Percentiles rank a stretch among this genome's conserved stretches.
Evolutionary conservation across 2,329 filamentous ascomycete species (phyloP).

Genomic region (Fusarium fujikuroi): DNA sequence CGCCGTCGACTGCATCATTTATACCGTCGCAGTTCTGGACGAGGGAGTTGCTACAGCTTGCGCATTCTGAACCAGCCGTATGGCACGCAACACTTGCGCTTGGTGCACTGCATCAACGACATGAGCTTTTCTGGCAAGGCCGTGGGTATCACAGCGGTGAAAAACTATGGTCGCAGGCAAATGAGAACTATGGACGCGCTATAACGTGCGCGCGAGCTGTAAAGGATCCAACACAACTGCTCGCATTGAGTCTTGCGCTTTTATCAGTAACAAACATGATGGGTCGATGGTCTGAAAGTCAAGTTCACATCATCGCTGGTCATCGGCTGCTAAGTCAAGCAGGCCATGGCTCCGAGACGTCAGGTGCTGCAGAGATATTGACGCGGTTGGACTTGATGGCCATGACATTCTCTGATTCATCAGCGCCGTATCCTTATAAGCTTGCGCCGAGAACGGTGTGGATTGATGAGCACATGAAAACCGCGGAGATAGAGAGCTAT

Average conservation of each 20-base stretch:
- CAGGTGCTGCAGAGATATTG: constrained; percentile 40
- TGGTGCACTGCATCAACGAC: constrained; percentile 49
- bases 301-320: constrained; percentile 47
- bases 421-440: constrained; percentile 46
- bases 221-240: constrained; percentile 40
- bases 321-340: constrained; percentile 41
- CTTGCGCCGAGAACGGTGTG: constrained; percentile 17
- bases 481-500: constrained; percentile 29
- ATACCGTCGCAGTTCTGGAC: constrained; percentile 50
- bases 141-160: constrained; percentile 4
- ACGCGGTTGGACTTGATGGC: constrained; percentile 49
- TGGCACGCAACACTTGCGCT: constrained; percentile 51
- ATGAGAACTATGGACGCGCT: constrained; percentile 43
- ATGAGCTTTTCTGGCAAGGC: constrained; percentile 31
- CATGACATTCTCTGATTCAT: constrained; percentile 49
- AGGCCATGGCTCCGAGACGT: constrained; percentile 19
- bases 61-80: constrained; percentile 49
- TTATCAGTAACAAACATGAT: constrained; percentile 48
- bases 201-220: constrained; percentile 45
- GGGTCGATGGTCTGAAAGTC: constrained; percentile 47
- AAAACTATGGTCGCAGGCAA: constrained; percentile 35
- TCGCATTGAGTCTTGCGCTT: constrained; percentile 48
- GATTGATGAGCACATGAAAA: constrained; percentile 25
- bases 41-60: constrained; percentile 47
- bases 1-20: constrained; percentile 41